Conservation (phyloP, 768 basidiomycete species). For the Lepiota venenata region DNA sequence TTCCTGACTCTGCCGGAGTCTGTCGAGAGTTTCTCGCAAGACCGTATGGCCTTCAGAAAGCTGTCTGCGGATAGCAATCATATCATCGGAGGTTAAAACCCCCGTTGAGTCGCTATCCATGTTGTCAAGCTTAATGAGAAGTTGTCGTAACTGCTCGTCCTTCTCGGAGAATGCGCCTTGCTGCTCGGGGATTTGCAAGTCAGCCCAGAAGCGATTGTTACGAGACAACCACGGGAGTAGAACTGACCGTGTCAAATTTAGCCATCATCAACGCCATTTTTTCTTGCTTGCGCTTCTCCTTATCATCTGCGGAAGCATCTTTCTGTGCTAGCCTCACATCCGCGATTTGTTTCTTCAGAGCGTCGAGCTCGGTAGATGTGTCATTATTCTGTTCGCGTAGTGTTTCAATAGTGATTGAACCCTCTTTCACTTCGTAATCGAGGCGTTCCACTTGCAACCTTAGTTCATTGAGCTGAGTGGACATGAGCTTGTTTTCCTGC, state of each 20-base stretch:
- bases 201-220: slow-evolving; percentile 1
- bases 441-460: slow-evolving; percentile 88
- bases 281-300: slow-evolving; percentile 98
- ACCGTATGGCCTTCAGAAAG: slow-evolving; percentile 85
- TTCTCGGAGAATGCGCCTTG: slow-evolving; percentile 95
- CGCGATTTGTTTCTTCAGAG: slow-evolving; percentile 73
- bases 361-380: slow-evolving; percentile 83
- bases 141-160: slow-evolving; percentile 86
- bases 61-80: slow-evolving; percentile 81
- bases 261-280: slow-evolving; percentile 99
- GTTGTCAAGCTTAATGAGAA: slow-evolving; percentile 80
- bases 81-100: slow-evolving; percentile 68
- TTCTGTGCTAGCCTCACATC: slow-evolving; percentile 82
- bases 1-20: slow-evolving; percentile 85
- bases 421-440: slow-evolving; percentile 95
- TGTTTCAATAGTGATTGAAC: slow-evolving; percentile 88
- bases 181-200: slow-evolving; percentile 29
- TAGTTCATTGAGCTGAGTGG: slow-evolving; percentile 89
- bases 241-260: slow-evolving; percentile 88
- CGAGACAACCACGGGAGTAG: background rate
- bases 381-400: slow-evolving; percentile 94
- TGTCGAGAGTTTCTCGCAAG: slow-evolving; percentile 85
- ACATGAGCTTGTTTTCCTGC: slow-evolving; percentile 94
- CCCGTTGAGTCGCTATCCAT: slow-evolving; percentile 59
- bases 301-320: slow-evolving; percentile 88